Conservation (phyloP, 129 eudicot genomes). For the Flaveria bidentis region DNA sequence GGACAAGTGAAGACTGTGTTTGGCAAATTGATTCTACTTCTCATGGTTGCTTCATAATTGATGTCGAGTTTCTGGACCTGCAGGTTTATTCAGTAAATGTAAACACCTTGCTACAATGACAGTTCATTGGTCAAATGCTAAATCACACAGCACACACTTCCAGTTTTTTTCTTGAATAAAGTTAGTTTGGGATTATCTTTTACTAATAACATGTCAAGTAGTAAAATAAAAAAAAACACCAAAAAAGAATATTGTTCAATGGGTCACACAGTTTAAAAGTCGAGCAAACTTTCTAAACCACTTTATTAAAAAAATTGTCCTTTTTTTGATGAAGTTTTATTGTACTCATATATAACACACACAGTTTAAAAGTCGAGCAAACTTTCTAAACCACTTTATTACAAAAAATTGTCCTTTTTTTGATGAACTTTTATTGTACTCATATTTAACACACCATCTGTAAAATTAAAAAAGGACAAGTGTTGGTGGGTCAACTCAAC, state of each 20-base stretch:
- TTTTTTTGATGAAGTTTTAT: too few species aligned
- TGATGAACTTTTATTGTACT: background rate
- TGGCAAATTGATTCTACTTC: slow-evolving; percentile 72
- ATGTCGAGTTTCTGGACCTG: slow-evolving; percentile 89
- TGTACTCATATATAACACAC: too few species aligned
- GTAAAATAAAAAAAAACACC: background rate
- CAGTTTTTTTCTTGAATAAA: background rate
- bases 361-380: too few species aligned
- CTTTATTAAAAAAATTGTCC: too few species aligned
- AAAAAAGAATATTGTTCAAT: background rate
- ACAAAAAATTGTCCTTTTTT: background rate
- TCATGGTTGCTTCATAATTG: slow-evolving; percentile 76
- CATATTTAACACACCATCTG: background rate
- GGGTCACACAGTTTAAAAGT: background rate
- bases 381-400: background rate
- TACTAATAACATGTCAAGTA: background rate
- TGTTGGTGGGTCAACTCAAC: background rate
- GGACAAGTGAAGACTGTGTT: slow-evolving; percentile 78
- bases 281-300: background rate
- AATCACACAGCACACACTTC: background rate
- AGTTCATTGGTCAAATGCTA: background rate
- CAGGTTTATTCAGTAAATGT: slow-evolving; percentile 67
- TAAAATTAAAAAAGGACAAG: background rate
- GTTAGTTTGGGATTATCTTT: background rate
- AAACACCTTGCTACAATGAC: slow-evolving; percentile 27